These are phyloP conservation scores for Fusarium xyrophilum DNA, from an alignment of 2,329 filamentous ascomycete species.

Conservation along the genomic window DNA sequence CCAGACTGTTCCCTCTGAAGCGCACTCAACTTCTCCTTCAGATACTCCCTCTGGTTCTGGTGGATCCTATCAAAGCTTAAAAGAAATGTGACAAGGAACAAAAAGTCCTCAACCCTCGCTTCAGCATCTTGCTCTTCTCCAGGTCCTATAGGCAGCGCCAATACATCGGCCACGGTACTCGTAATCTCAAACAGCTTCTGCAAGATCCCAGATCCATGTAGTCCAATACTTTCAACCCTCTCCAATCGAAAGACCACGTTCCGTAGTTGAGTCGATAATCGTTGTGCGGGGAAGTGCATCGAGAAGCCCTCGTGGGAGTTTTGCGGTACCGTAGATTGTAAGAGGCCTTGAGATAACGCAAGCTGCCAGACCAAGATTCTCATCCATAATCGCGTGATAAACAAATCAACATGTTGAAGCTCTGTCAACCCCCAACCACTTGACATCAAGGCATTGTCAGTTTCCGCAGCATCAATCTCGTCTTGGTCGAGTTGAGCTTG, in stretches of 20 bases:
- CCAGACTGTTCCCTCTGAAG: conserved; percentile 37
- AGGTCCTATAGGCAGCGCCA: conserved; percentile 56
- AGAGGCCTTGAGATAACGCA: conserved; percentile 48
- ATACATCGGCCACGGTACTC: conserved; percentile 64
- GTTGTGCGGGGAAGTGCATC: conserved; percentile 49
- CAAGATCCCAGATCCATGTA: conserved; percentile 64
- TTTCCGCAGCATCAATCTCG: conserved; percentile 44
- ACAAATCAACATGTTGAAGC: conserved; percentile 50
- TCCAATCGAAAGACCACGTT: conserved; percentile 46
- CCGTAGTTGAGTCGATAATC: conserved; percentile 49
- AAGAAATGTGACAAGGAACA: conserved; percentile 60
- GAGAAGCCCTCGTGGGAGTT: conserved; percentile 49
- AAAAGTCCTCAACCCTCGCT: conserved; percentile 59
- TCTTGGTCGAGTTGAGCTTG: conserved; percentile 51
- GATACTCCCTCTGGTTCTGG: conserved; percentile 52
- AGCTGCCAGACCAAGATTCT: conserved; percentile 53
- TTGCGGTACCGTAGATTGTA: conserved; percentile 45
- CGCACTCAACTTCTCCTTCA: conserved; percentile 49
- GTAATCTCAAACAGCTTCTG: conserved; percentile 67
- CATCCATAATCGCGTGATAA: conserved; percentile 51
- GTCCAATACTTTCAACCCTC: conserved; percentile 54
- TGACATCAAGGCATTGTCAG: conserved; percentile 35
- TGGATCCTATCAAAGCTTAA: conserved; percentile 58
- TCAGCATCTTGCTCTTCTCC: conserved; percentile 52
- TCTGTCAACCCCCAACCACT: conserved; percentile 45